Base-by-base conservation (phyloP, 371 early-diverging fungal species). In the Syncephalastrum contaminatum region DNA sequence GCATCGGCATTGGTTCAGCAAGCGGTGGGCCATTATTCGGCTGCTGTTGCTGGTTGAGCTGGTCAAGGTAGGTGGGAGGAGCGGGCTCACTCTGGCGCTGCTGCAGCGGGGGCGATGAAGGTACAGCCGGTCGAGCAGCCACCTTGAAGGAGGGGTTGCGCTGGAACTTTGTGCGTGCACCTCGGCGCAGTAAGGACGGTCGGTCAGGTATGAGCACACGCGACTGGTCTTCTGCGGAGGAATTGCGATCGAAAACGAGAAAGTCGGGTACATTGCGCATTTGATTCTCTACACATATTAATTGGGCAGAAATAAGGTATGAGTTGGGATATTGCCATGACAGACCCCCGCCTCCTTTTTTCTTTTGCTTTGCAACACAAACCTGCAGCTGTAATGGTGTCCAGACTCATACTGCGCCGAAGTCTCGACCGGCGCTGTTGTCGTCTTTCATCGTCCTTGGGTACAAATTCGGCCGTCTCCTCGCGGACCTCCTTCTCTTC, bases 131-230 rank as follows among this genome's bases (percentile, higher is more conserved):
- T 30, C 36, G 36, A 8, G 36, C 36, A 12, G 36, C 36, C 36
- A 30, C 36, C 10, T 55, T 55, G 36, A 59, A 53, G 18, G 65
- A 66, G 10, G 81, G 73, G 43, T 74, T 78, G 19, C 81, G 59
- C 42, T 79, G 77, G 48, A 81, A 73, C 44, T 73, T 81, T 4
- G 75, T 79, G 4, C 82, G 69, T 21, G 82, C 82, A 1, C 78
- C 72, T 63, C 82, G 67, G 44, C 80, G 62, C 39, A 73, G 55
- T 45, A 64, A 58, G n/a, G 74, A 60, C 16, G 76, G 66, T 46
- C 80, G 57, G 59, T 79, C 69, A 2, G 75, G 77, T 16, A 79
- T 77, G 10, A 81, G 60, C 5, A 77, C 68, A 43, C 62, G 61
- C 5, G 80, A 79, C 16, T 75, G 66, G 61, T 78, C 82, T 20